Evolutionary conservation across 257 asterid genomes (phyloP).

Genomic region (Scutellaria barbata): DNA sequence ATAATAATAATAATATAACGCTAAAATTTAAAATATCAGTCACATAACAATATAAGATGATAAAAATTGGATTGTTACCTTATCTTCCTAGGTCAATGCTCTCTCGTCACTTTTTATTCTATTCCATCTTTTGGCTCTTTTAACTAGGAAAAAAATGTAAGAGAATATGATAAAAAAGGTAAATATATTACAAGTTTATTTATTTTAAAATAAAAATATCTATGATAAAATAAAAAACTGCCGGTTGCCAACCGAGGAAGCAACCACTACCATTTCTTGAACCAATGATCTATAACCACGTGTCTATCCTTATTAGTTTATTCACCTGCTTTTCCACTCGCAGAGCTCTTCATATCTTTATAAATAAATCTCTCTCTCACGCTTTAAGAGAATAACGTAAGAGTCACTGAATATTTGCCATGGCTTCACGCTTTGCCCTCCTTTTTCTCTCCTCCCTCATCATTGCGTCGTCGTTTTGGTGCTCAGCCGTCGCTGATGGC

Average conservation of each 20-base stretch:
- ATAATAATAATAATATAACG: background rate
- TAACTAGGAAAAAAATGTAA: background rate
- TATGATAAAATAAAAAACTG: background rate
- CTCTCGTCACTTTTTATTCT: background rate
- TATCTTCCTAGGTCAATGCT: background rate
- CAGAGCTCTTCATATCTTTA: background rate
- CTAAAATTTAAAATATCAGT: background rate
- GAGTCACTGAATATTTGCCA: conserved; percentile 29
- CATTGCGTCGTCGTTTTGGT: conserved; percentile 42
- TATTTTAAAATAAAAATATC: background rate
- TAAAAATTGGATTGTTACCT: background rate
- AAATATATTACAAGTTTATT: background rate
- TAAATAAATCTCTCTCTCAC: conserved; percentile 21
- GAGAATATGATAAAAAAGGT: background rate
- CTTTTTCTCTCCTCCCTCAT: conserved; percentile 39
- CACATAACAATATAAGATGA: background rate
- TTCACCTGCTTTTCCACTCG: conserved; percentile 6
- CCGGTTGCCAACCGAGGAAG: conserved; percentile 29
- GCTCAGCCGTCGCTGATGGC: conserved; percentile 36
- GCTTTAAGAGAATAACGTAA: conserved; percentile 4
- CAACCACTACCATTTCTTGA: background rate
- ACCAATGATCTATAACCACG: conserved; percentile 35
- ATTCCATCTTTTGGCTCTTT: conserved; percentile 8
- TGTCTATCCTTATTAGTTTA: conserved; percentile 13
- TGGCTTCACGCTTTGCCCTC: conserved; percentile 46